These are phyloP conservation scores for Kewa caespitosa DNA, from an alignment of 179 eudicot species.

Conservation along the genomic window DNA sequence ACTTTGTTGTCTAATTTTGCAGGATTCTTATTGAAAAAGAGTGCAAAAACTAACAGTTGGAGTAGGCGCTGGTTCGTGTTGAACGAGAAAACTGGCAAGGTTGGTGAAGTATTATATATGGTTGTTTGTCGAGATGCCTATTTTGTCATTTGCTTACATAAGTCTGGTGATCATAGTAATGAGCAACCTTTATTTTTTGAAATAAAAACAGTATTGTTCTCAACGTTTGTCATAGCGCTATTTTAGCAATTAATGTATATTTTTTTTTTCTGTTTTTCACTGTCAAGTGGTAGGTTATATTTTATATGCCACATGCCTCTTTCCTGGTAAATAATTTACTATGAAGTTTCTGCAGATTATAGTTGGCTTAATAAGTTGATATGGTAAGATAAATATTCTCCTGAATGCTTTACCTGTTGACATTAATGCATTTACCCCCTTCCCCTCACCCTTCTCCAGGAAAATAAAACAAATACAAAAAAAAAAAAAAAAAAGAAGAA, in stretches of 20 bases:
- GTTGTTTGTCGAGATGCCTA: not conserved
- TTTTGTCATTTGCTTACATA: not conserved
- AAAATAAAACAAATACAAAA: too few species aligned
- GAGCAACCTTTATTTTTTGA: too few species aligned
- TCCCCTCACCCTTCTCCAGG: too few species aligned
- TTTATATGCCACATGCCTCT: not conserved
- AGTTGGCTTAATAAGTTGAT: not conserved
- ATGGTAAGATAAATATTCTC: not conserved
- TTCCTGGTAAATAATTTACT: not conserved
- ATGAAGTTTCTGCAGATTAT: not conserved
- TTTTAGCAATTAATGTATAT: not conserved
- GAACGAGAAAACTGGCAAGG: slow-evolving; percentile 91
- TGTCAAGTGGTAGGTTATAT: too few species aligned
- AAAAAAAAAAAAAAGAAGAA: too few species aligned
- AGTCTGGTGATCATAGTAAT: too few species aligned
- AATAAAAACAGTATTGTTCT: not conserved
- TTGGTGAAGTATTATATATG: slow-evolving; percentile 26
- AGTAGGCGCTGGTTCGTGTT: slow-evolving; percentile 92
- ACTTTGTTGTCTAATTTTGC: slow-evolving; percentile 11
- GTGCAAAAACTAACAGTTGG: slow-evolving; percentile 91
- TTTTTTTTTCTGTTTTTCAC: not conserved
- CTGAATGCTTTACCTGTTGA: not conserved
- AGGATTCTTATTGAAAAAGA: slow-evolving; percentile 80
- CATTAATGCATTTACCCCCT: too few species aligned
- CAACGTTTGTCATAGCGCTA: not conserved